These are phyloP conservation scores for Mrakia blollopis DNA, from an alignment of 768 basidiomycete species.

Conservation along the genomic window DNA sequence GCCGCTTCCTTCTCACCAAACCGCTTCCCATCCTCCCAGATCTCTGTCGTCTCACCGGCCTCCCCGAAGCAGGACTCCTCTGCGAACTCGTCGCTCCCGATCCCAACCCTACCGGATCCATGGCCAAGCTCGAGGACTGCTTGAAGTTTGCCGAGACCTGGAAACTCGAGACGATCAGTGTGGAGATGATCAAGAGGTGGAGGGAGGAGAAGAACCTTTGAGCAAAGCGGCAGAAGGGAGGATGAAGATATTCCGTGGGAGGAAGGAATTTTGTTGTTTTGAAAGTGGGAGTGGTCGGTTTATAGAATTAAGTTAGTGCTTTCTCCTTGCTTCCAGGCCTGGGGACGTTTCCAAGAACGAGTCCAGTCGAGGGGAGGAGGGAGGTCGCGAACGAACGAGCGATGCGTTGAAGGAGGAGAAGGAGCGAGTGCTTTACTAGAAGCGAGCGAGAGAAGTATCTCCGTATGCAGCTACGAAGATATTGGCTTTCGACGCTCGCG, in stretches of 20 bases:
- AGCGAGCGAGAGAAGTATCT: too few relatives aligned
- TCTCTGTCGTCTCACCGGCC: constrained; percentile 69
- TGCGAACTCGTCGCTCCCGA: constrained; percentile 91
- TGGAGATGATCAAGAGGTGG: constrained; percentile 56
- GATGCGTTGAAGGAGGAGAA: too few relatives aligned
- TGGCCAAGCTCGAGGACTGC: constrained; percentile 94
- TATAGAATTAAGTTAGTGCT: too few relatives aligned
- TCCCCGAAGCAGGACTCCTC: constrained; percentile 68
- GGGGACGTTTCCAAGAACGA: too few relatives aligned
- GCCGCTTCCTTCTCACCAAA: not conserved
- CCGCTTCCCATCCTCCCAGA: constrained; percentile 48
- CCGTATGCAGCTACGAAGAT: too few relatives aligned
- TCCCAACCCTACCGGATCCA: constrained; percentile 67
- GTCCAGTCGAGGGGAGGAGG: too few relatives aligned
- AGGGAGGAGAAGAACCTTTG: constrained; percentile 34
- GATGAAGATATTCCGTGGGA: not conserved
- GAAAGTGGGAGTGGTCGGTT: too few relatives aligned
- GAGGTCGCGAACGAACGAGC: too few relatives aligned
- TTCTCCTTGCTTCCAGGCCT: too few relatives aligned
- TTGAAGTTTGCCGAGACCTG: constrained; percentile 81
- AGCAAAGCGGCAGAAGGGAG: not conserved
- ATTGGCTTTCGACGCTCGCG: too few relatives aligned
- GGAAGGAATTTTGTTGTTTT: too few relatives aligned
- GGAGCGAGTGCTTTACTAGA: too few relatives aligned
- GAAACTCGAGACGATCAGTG: constrained; percentile 90